These are phyloP conservation scores for Rhypophila decipiens DNA, from an alignment of 495 filamentous ascomycete species.

Conservation along the genomic window DNA sequence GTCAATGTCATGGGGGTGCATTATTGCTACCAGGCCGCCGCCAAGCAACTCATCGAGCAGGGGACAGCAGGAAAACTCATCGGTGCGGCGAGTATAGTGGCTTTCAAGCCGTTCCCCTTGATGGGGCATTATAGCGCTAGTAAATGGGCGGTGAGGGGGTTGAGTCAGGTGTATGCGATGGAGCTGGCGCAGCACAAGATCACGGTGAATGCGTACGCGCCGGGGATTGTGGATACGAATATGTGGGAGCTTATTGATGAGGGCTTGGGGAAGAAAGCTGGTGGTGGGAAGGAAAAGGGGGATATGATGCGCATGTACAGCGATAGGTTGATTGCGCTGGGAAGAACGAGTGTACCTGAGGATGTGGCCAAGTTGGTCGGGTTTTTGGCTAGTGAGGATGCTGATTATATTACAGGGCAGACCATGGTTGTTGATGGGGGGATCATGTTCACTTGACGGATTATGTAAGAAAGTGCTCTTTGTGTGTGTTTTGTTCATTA, in stretches of 20 bases:
- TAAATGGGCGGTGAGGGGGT: slow-evolving; percentile 55
- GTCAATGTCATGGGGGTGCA: slow-evolving; percentile 54
- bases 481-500: too few species aligned
- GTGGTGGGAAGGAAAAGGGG: slow-evolving; percentile 43
- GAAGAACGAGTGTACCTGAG: slow-evolving; percentile 47
- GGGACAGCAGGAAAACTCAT: slow-evolving; percentile 46
- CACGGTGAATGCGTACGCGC: slow-evolving; percentile 57
- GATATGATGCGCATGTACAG: slow-evolving; percentile 43
- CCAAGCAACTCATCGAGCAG: slow-evolving; percentile 49
- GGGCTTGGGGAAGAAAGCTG: slow-evolving; percentile 36
- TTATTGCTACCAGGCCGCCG: slow-evolving; percentile 50
- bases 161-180: slow-evolving; percentile 53
- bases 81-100: slow-evolving; percentile 49
- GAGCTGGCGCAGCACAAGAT: slow-evolving; percentile 52
- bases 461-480: too few species aligned
- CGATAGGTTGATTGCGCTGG: slow-evolving; percentile 42
- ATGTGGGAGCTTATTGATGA: slow-evolving; percentile 59
- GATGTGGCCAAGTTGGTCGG: slow-evolving; percentile 53
- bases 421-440: slow-evolving; percentile 59
- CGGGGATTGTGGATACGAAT: slow-evolving; percentile 54
- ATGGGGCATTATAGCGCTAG: slow-evolving; percentile 51
- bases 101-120: slow-evolving; percentile 46
- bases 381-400: slow-evolving; percentile 48
- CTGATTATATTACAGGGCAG: slow-evolving; percentile 57
- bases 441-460: slow-evolving; percentile 40